phyloP scores from a whole-genome alignment of 1,284 basidiomycete species.

The Xerocomus minutiporus region DNA sequence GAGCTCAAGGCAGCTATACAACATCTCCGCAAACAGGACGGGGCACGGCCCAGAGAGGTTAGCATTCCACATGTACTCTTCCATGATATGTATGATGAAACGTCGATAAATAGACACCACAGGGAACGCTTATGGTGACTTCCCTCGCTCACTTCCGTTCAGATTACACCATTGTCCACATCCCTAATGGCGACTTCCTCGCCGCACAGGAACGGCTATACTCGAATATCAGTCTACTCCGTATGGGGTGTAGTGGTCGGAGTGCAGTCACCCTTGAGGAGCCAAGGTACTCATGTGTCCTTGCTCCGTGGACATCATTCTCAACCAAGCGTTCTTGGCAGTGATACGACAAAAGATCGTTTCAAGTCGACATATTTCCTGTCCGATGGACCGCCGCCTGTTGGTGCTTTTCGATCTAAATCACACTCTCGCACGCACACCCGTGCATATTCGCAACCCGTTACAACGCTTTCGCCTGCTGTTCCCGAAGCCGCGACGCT shows the following conservation, averaged over 20 bases:
- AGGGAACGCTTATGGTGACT: slow-evolving; percentile 72
- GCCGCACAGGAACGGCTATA: slow-evolving; percentile 61
- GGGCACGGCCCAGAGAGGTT: slow-evolving; percentile 65
- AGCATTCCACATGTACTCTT: slow-evolving; percentile 7
- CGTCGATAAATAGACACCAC: slow-evolving; percentile 43
- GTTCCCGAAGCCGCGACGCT: slow-evolving; percentile 20
- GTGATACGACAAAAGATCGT: slow-evolving; percentile 72
- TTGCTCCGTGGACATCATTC: slow-evolving; percentile 5
- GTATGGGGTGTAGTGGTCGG: slow-evolving; percentile 73
- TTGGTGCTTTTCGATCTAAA: slow-evolving; percentile 28
- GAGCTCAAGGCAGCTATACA: slow-evolving; percentile 61
- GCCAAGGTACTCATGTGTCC: slow-evolving; percentile 43
- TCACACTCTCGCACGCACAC: slow-evolving; percentile 29
- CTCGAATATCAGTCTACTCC: slow-evolving; percentile 71
- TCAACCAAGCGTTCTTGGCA: slow-evolving; percentile 27
- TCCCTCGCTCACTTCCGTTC: slow-evolving; percentile 79
- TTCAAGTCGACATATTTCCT: slow-evolving; percentile 68
- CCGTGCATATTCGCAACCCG: slow-evolving; percentile 29
- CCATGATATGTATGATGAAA: slow-evolving; percentile 13
- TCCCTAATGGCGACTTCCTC: slow-evolving; percentile 66
- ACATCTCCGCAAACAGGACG: slow-evolving; percentile 53
- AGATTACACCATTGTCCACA: slow-evolving; percentile 74
- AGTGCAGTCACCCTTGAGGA: slow-evolving; percentile 72
- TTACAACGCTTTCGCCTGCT: slow-evolving; percentile 24
- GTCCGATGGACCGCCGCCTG: slow-evolving; percentile 35